Evolutionary conservation across 352 stramenopile genomes (phyloP).

Genomic region (Globisporangium polare): DNA sequence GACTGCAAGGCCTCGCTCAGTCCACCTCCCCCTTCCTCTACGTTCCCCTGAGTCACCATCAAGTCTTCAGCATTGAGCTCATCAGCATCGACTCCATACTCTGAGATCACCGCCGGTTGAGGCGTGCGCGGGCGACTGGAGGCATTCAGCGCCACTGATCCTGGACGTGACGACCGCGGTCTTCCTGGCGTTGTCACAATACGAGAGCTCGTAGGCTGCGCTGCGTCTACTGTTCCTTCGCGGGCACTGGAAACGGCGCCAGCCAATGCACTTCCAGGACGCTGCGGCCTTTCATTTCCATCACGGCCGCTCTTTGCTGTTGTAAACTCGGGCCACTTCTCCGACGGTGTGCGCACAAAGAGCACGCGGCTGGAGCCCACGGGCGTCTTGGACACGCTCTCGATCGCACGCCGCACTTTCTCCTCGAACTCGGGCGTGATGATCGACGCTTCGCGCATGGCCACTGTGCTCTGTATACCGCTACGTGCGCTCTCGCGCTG

Average conservation of each 20-base stretch:
- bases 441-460: neutral
- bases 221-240: neutral
- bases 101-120: neutral
- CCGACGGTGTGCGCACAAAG: slow-evolving; percentile 35
- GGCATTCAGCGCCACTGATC: neutral
- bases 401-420: slow-evolving; percentile 46
- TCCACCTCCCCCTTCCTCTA: neutral
- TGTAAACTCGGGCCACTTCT: slow-evolving; percentile 15
- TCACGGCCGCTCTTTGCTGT: neutral
- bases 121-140: neutral
- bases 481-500: neutral
- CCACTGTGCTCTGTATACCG: neutral
- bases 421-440: slow-evolving; percentile 53
- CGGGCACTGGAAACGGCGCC: neutral
- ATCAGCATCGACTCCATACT: neutral
- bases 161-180: neutral
- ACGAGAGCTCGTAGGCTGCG: neutral
- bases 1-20: neutral
- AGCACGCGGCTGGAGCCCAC: slow-evolving; percentile 40
- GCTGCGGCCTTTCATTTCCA: slow-evolving; percentile 1
- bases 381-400: slow-evolving; percentile 35
- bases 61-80: neutral
- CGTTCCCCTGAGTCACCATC: neutral
- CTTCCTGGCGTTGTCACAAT: neutral
- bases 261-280: neutral